A percentile compares a stretch with the other conserved stretches of the same genome.
Conservation (phyloP, 2,329 filamentous ascomycete species). For the Claviceps sp. region DNA sequence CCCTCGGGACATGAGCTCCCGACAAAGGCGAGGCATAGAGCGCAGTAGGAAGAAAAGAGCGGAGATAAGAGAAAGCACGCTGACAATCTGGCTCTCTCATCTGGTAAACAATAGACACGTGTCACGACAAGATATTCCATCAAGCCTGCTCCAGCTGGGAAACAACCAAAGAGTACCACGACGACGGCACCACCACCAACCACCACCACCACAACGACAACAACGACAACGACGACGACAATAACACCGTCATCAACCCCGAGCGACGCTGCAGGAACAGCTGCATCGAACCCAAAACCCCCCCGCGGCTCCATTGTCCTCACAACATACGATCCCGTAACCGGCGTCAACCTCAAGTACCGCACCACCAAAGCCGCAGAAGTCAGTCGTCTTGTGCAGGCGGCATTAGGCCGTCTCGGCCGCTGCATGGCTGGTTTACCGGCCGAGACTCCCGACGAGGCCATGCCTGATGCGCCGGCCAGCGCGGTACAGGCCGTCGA, state of each 20-base stretch:
- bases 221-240: background rate
- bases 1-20: too few species aligned
- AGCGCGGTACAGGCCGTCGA: background rate
- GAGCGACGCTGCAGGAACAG: constrained; percentile 14
- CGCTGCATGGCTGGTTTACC: constrained; percentile 49
- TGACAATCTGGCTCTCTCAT: constrained; percentile 4
- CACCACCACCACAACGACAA: too few species aligned
- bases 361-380: constrained; percentile 82
- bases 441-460: constrained; percentile 24
- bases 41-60: background rate
- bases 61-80: background rate
- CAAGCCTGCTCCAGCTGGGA: constrained; percentile 26
- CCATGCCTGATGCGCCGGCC: constrained; percentile 26
- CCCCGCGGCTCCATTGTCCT: constrained; percentile 61
- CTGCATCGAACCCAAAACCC: constrained; percentile 23
- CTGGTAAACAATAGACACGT: constrained; percentile 46
- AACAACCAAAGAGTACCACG: constrained; percentile 13
- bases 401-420: constrained; percentile 63
- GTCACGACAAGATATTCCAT: constrained; percentile 90
- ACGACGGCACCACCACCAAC: background rate
- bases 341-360: constrained; percentile 80
- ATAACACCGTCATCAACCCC: constrained; percentile 3
- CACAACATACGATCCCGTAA: constrained; percentile 78
- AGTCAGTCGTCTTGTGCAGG: constrained; percentile 63
- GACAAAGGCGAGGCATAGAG: background rate